Evolutionary conservation across 2,329 filamentous ascomycete genomes (phyloP).

Genomic region (Cadophora malorum): DNA sequence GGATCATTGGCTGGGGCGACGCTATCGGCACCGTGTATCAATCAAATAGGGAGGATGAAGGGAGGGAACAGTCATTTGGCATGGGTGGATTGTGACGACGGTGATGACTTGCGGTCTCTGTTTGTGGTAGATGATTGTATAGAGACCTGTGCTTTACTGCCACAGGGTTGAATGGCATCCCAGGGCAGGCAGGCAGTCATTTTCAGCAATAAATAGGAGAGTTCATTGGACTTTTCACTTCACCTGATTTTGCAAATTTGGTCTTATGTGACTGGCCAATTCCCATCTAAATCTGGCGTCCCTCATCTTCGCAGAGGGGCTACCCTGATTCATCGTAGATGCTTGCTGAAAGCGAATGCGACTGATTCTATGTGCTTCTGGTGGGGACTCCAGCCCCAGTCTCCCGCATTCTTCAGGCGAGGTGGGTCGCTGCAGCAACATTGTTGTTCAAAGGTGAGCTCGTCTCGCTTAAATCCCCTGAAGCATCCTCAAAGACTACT

Average conservation of each 20-base stretch:
- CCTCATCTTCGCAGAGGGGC: background rate
- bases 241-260: background rate
- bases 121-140: constrained; percentile 36
- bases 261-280: background rate
- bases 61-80: constrained; percentile 11
- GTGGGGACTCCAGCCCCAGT: background rate
- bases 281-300: background rate
- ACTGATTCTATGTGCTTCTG: background rate
- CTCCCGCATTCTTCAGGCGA: background rate
- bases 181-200: constrained; percentile 32
- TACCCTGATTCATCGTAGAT: background rate
- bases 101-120: constrained; percentile 33
- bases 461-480: background rate
- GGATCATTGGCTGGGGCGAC: constrained; percentile 22
- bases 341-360: background rate
- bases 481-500: background rate
- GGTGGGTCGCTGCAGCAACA: constrained; percentile 2
- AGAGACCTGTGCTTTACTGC: constrained; percentile 34
- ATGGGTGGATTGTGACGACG: constrained; percentile 23
- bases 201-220: constrained; percentile 42
- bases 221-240: constrained; percentile 32
- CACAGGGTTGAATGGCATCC: constrained; percentile 21
- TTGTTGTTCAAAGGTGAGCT: constrained; percentile 1
- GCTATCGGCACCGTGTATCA: constrained; percentile 38
- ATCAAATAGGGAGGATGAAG: constrained; percentile 30